A percentile compares a stretch with the other conserved stretches of the same genome.
Conservation (phyloP, 768 basidiomycete species). For the Lepiota brunneoincarnata region DNA sequence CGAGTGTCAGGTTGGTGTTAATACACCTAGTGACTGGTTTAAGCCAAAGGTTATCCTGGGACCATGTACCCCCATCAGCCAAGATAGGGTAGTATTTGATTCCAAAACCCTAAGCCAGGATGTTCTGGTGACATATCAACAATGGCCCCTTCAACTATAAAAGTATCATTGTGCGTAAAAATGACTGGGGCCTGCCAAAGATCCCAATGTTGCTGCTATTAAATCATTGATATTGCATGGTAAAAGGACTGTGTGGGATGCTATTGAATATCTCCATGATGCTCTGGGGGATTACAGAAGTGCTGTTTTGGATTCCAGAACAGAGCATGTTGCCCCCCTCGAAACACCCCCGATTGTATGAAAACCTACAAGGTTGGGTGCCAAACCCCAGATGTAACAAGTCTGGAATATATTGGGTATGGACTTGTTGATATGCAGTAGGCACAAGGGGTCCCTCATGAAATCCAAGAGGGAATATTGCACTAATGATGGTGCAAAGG, state of each 20-base stretch:
- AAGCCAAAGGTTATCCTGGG: slow-evolving; percentile 22
- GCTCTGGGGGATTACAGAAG: slow-evolving; percentile 13
- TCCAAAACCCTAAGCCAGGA: slow-evolving; percentile 12
- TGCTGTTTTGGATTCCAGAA: slow-evolving; percentile 13
- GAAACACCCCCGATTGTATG: slow-evolving; percentile 19
- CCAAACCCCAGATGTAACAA: slow-evolving; percentile 17
- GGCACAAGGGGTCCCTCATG: slow-evolving; percentile 12
- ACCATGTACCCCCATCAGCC: slow-evolving; percentile 15
- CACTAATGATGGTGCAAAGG: slow-evolving; percentile 17
- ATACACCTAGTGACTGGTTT: slow-evolving; percentile 21
- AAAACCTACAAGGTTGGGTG: slow-evolving; percentile 14
- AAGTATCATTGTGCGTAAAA: slow-evolving; percentile 19
- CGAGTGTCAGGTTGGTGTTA: slow-evolving; percentile 21
- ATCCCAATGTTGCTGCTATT: slow-evolving; percentile 10
- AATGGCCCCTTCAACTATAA: slow-evolving; percentile 16
- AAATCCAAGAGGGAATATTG: slow-evolving; percentile 20
- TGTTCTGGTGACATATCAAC: slow-evolving; percentile 16
- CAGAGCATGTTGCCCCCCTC: slow-evolving; percentile 9
- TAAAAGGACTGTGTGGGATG: slow-evolving; percentile 19
- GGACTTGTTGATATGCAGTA: background rate
- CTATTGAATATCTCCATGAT: slow-evolving; percentile 17
- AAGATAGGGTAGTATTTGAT: slow-evolving; percentile 1
- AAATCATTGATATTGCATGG: slow-evolving; percentile 19
- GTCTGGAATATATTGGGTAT: slow-evolving; percentile 15
- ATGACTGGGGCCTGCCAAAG: slow-evolving; percentile 12